Evolutionary conservation across 2,329 filamentous ascomycete species (phyloP), one percentile per base, ranked within the genome.

Genomic region (Daldinia sp.): DNA sequence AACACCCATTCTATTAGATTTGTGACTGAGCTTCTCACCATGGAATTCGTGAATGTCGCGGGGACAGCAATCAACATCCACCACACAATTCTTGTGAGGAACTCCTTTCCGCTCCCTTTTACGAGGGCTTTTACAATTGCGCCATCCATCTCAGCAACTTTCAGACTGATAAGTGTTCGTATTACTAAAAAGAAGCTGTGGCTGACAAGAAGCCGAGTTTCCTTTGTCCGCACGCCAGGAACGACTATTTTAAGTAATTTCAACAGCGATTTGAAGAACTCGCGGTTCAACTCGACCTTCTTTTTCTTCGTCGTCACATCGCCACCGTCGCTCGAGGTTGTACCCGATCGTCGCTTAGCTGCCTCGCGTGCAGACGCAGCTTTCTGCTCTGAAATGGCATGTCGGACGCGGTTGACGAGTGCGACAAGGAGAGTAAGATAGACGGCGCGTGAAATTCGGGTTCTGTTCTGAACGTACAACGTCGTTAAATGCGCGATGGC

Each of bases 61-160:
- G 96, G 96, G 15, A 99, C 87, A 28, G 96, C 95, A 72, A 99
- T 96, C 62, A 95, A 80, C 96, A 99, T 99, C 96, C 96, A 99
- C 94, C 95, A 98, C 5, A 97, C 88, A 74, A 99, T 90, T 0
- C 93, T 90, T 74, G 90, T 90, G 74, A 98, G 78, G 73, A 99
- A 99, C 72, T 97, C 94, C 79, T 89, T 93, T 15, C 95, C 96
- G 73, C 91, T 96, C 1, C 96, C 96, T 80, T 94, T 91, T 51
- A 99, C 94, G 63, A 99, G 83, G 71, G 90, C 94, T 82, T 96
- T 97, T 66, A 99, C 96, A 67, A 99, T 88, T 68, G 90, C 90
- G 51, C 96, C 96, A 81, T 99, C 96, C 85, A 99, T 90, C 79
- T 97, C 94, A 1, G 96, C 96, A 23, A 99, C 96, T 80, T 97